phyloP scores from a whole-genome alignment of 352 stramenopile genomes.

The Phytophthora cajani region DNA sequence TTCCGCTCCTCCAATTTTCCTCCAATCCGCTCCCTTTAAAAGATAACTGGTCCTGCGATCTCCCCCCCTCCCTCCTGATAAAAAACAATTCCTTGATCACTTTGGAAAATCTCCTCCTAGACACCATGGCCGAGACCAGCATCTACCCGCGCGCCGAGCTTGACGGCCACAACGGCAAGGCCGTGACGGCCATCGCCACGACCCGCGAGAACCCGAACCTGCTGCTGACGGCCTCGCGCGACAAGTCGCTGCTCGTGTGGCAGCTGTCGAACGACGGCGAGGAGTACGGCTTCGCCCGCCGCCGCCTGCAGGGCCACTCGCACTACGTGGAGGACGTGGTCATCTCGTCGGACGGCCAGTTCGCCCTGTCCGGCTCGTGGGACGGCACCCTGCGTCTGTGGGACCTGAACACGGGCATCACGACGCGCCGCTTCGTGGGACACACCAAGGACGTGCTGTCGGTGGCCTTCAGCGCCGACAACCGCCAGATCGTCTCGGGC shows the following conservation, averaged over 20 bases:
- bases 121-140: slow-evolving; percentile 79
- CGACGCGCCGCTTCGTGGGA: slow-evolving; percentile 98
- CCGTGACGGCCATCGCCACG: slow-evolving; percentile 96
- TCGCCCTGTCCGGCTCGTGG: slow-evolving; percentile 99
- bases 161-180: slow-evolving; percentile 90
- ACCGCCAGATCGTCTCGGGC: slow-evolving; percentile 99
- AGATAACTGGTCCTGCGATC: neutral
- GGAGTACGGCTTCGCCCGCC: slow-evolving; percentile 98
- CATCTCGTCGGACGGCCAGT: slow-evolving; percentile 99
- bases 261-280: slow-evolving; percentile 95
- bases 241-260: slow-evolving; percentile 95
- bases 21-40: neutral
- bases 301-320: slow-evolving; percentile 97
- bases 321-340: slow-evolving; percentile 99
- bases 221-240: slow-evolving; percentile 97
- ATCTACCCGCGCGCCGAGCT: slow-evolving; percentile 91
- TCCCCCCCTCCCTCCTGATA: neutral
- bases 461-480: slow-evolving; percentile 99
- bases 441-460: slow-evolving; percentile 99
- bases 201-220: slow-evolving; percentile 99
- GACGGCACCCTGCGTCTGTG: slow-evolving; percentile 99
- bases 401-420: slow-evolving; percentile 99
- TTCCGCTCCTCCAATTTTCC: neutral
- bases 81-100: slow-evolving; percentile 2
- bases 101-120: slow-evolving; percentile 35